phyloP scores from a whole-genome alignment of 805 yeast species.

The Nakazawaea populi region DNA sequence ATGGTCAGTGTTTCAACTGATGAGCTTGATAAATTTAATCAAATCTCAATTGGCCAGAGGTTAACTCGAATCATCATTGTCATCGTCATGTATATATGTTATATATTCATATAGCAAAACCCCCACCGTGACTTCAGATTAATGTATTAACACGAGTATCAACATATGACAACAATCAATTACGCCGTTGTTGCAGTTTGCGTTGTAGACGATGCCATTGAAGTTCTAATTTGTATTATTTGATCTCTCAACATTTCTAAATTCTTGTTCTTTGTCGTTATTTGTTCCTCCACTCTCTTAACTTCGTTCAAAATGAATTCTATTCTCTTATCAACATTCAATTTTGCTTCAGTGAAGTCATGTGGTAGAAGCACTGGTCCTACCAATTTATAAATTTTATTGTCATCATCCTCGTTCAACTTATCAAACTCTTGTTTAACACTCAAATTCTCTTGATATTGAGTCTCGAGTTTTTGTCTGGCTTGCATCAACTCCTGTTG shows the following conservation, averaged over 20 bases:
- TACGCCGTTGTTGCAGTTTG: slow-evolving; percentile 35
- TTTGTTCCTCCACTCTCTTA: slow-evolving; percentile 64
- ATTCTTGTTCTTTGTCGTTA: slow-evolving; percentile 46
- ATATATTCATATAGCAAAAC: neutral
- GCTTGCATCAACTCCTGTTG: slow-evolving; percentile 51
- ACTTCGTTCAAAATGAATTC: slow-evolving; percentile 84
- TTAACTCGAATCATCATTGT: slow-evolving; percentile 15
- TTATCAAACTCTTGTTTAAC: slow-evolving; percentile 74
- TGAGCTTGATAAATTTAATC: slow-evolving; percentile 58
- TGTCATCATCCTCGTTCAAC: slow-evolving; percentile 39
- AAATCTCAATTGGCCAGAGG: slow-evolving; percentile 67
- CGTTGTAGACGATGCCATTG: slow-evolving; percentile 11
- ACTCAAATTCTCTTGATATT: slow-evolving; percentile 87
- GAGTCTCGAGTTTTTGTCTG: slow-evolving; percentile 88
- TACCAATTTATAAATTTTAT: slow-evolving; percentile 80
- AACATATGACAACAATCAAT: neutral
- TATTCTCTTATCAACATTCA: slow-evolving; percentile 82
- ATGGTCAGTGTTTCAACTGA: slow-evolving; percentile 67
- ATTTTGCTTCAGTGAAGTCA: slow-evolving; percentile 72
- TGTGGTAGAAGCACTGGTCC: slow-evolving; percentile 94
- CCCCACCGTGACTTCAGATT: no score
- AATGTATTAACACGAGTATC: no score
- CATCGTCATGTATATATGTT: neutral
- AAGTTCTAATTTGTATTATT: slow-evolving; percentile 39
- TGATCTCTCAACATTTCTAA: slow-evolving; percentile 57